Base-by-base conservation (phyloP, 2,329 filamentous ascomycete species). In the Aspergillus japonicus region DNA sequence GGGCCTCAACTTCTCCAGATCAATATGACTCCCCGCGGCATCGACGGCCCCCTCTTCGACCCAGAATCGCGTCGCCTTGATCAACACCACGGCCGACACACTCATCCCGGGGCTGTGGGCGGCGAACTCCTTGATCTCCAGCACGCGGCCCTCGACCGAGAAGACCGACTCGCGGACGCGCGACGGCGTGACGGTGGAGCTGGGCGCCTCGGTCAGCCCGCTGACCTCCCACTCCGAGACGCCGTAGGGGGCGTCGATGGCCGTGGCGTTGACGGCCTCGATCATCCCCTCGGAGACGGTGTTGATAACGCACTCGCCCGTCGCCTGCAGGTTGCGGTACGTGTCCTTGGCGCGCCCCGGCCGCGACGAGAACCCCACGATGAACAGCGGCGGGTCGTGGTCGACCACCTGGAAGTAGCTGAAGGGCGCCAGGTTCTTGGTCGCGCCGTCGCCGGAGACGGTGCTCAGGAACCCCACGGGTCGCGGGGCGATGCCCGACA, bases 11-110 rank as follows among this genome's bases (percentile, higher is more conserved):
- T 95, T 81, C 77, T 87, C 82, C 5, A 90, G 85, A 73, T 94
- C 89, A 59, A 97, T 82, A 59, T 91, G 70, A 64, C 87, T 91
- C 66, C 80, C 83, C 6, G 91, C 87, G 70, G 89, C 85, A 69
- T 95, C 90, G 59, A 95, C 78, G 2, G 91, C 91, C 74, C 96
- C 92, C 72, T 95, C 90, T 58, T 92, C 81, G 1, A 88, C 90
- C 91, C 92, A 96, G 71, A 96, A 96, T 35, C 87, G 82, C 26
- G 89, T 87, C 0, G 91, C 93, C 77, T 96, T 91, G 14, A 96
- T 80, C 44, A 96, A 81, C 1, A 85, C 89, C 60, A 95, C 72
- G 4, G 88, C 87, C 0, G 88, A 86, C 1, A 88, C 88, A 78
- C 87, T 91, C 78, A 87, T 88, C 2, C 89, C 91, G 0, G 88